Base-by-base conservation (phyloP, 768 basidiomycete genomes). In the Agaricus subrufescens region DNA sequence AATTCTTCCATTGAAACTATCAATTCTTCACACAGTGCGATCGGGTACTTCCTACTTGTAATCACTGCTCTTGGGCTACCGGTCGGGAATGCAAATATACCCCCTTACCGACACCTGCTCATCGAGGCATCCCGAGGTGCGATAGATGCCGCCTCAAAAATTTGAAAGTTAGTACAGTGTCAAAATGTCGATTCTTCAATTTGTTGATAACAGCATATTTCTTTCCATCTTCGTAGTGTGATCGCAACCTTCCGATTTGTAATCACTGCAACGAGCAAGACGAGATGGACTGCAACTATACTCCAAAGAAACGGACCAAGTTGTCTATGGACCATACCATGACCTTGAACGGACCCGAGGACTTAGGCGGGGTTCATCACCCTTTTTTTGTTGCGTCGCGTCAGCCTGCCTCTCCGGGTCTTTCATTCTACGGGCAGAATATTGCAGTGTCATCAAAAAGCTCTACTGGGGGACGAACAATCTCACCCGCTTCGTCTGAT, bases 91-190 rank as follows among this genome's bases (percentile, higher is more conserved):
- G 86, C 70, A 80, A 78, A 66, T 88, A 88, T 68, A 87, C 86
- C 9, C 86, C 86, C 52, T 69, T 88, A 44, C 86, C 86, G 19
- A 88, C 86, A 3, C 87, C 86, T 42, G 87, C 86, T 39, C 86
- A 88, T 66, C 78, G 86, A 57, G 86, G 86, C 25, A 87, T 88
- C 58, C 86, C 86, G 30, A 75, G 86, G 54, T 88, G 86, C 57
- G 86, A 88, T 74, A 77, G 82, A 42, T 88, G 86, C 69, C 84
- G 86, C 23, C 69, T 75, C 40, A 75, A 75, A 64, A 88, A 87
- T 66, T 72, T 87, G 29, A 88, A 87, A 71, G 86, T 86, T 52
- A 58, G 77, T 63, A 5, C 19, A 11, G 43, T 58, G 25, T 19
- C 42, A 46, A 37, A 58, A 46, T 58, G 50, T 27, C 34, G 26